phyloP scores from a whole-genome alignment of 768 basidiomycete species.

The Suillus variegatus region DNA sequence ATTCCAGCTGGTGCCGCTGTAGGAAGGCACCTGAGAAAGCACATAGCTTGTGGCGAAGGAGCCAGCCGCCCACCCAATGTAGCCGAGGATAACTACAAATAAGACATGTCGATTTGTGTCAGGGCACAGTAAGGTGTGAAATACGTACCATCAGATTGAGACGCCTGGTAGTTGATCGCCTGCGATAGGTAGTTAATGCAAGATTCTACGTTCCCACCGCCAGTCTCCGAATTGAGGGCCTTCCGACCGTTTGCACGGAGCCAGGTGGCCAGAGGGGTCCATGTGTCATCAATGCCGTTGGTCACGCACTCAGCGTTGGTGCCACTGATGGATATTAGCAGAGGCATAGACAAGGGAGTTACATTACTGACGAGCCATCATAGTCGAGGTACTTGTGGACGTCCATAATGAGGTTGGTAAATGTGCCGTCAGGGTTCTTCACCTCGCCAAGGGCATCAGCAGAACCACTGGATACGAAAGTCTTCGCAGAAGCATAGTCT shows the following conservation, averaged over 20 bases:
- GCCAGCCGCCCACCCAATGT: slow-evolving; percentile 62
- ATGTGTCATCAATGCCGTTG: slow-evolving; percentile 50
- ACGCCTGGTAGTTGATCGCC: slow-evolving; percentile 46
- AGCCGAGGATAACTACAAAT: slow-evolving; percentile 49
- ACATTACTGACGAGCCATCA: slow-evolving; percentile 45
- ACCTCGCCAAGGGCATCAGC: slow-evolving; percentile 48
- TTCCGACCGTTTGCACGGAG: slow-evolving; percentile 50
- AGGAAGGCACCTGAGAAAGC: slow-evolving; percentile 35
- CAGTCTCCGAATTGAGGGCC: slow-evolving; percentile 62
- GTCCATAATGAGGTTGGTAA: slow-evolving; percentile 53
- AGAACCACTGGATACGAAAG: slow-evolving; percentile 52
- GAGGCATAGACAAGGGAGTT: neutral
- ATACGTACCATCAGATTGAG: slow-evolving; percentile 48
- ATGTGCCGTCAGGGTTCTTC: slow-evolving; percentile 46
- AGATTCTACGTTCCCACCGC: slow-evolving; percentile 52
- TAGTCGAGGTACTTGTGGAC: slow-evolving; percentile 65
- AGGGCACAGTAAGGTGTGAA: neutral
- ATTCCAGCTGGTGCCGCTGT: slow-evolving; percentile 33
- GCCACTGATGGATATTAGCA: slow-evolving; percentile 26
- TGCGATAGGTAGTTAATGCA: slow-evolving; percentile 48
- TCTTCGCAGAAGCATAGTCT: slow-evolving; percentile 54
- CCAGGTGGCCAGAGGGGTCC: slow-evolving; percentile 50
- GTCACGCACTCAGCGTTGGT: slow-evolving; percentile 50
- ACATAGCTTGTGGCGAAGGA: slow-evolving; percentile 43
- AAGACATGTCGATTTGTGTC: neutral